These are phyloP conservation scores for Dentipellis fragilis DNA, from an alignment of 768 basidiomycete genomes.

Conservation along the genomic window DNA sequence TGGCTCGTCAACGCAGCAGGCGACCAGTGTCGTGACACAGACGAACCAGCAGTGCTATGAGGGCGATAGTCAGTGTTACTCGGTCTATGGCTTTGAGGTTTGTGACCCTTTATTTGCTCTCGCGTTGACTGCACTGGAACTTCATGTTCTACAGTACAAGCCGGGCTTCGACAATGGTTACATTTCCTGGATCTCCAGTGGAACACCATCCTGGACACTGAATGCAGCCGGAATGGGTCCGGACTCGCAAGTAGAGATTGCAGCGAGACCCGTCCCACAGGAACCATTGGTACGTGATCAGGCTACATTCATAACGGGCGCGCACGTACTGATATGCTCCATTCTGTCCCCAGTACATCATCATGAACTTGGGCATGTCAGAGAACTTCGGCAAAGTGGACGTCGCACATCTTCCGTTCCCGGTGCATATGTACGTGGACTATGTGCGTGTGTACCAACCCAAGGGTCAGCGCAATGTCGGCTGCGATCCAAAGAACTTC, in stretches of 20 bases:
- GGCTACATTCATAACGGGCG: no score
- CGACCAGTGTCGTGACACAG: conserved; percentile 57
- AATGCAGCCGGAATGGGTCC: conserved; percentile 24
- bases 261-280: conserved; percentile 26
- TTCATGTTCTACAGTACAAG: conserved; percentile 16
- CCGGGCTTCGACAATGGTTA: conserved; percentile 25
- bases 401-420: conserved; percentile 38
- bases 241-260: conserved; percentile 23
- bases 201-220: conserved; percentile 29
- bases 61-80: conserved; percentile 22
- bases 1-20: conserved; percentile 78
- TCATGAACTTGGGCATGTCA: conserved; percentile 52
- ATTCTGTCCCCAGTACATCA: conserved; percentile 31
- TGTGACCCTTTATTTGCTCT: neutral
- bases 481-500: conserved; percentile 60
- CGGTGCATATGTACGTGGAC: conserved; percentile 62
- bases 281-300: conserved; percentile 29
- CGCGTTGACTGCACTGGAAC: neutral
- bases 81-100: conserved; percentile 32
- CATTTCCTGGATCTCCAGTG: conserved; percentile 34
- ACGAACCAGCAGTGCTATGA: conserved; percentile 31
- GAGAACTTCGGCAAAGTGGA: conserved; percentile 51
- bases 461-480: conserved; percentile 36
- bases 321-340: neutral
- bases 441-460: conserved; percentile 74